Percentiles rank a stretch among this genome's conserved stretches.
Conservation (phyloP, 129 eudicot species). For the Kitagawia praeruptora region DNA sequence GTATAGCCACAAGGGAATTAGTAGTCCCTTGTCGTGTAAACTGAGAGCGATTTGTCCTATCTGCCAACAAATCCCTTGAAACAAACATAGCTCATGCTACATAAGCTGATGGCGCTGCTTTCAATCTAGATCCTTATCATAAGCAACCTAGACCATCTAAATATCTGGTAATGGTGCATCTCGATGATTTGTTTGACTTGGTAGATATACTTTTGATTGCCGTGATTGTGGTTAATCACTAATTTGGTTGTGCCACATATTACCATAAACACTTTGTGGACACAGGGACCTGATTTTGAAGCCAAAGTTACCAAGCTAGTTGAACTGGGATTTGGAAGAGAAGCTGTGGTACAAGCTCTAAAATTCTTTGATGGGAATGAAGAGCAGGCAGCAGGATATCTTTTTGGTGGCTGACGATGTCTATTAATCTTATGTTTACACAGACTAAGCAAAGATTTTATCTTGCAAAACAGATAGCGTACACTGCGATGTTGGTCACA, state of each 20-base stretch:
- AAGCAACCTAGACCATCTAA: neutral
- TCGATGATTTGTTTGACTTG: neutral
- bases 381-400: constrained; percentile 87
- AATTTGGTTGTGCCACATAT: neutral
- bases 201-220: neutral
- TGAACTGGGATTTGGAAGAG: constrained; percentile 87
- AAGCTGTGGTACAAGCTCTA: constrained; percentile 62
- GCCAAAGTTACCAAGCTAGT: constrained; percentile 81
- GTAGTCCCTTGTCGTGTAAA: neutral
- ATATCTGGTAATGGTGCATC: neutral
- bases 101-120: neutral
- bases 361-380: constrained; percentile 76
- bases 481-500: neutral
- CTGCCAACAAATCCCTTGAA: neutral
- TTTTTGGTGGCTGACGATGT: constrained; percentile 53
- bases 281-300: constrained; percentile 83
- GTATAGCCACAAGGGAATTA: neutral
- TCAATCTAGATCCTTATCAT: neutral
- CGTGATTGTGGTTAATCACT: neutral
- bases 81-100: neutral
- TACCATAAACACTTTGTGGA: neutral
- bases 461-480: neutral
- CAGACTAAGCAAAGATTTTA: neutral
- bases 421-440: neutral
- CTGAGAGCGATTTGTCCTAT: neutral